Evolutionary conservation across 371 early-diverging fungal species (phyloP).

Genomic region (Syncephalastrum racemosum): DNA sequence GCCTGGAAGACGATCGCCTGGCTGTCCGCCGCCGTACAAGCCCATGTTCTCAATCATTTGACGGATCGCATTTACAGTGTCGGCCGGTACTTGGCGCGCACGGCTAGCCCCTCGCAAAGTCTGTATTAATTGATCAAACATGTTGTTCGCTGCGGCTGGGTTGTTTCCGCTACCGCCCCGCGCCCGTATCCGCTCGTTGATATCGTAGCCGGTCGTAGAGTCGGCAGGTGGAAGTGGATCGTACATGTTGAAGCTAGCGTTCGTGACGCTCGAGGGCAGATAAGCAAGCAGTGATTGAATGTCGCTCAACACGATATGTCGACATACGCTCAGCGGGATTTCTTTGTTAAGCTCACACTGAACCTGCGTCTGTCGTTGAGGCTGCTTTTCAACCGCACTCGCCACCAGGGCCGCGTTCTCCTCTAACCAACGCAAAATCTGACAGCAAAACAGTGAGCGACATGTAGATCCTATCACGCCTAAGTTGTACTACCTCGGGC

Average conservation of each 20-base stretch:
- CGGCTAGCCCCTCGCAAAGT: conserved; percentile 17
- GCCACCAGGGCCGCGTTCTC: conserved; percentile 20
- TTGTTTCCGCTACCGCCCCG: conserved; percentile 8
- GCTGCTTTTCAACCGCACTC: conserved; percentile 7
- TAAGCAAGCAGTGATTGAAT: conserved; percentile 54
- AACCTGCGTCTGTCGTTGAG: conserved; percentile 17
- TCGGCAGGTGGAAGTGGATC: conserved; percentile 78
- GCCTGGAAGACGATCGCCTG: conserved; percentile 31
- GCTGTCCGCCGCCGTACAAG: conserved; percentile 19
- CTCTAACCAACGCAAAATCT: conserved; percentile 54
- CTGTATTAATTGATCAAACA: conserved; percentile 17
- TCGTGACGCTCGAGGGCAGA: conserved; percentile 55
- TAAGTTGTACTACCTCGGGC: conserved; percentile 46
- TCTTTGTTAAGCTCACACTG: conserved; percentile 18
- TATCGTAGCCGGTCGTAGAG: conserved; percentile 51
- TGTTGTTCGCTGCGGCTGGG: conserved; percentile 13
- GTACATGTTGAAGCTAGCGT: conserved; percentile 61
- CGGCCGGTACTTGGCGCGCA: conserved; percentile 10
- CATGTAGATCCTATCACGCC: no score
- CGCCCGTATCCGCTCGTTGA: conserved; percentile 26
- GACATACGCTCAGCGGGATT: conserved; percentile 63
- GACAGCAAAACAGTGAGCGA: background rate
- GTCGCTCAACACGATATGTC: conserved; percentile 75
- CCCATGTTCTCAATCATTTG: conserved; percentile 29
- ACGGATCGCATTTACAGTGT: conserved; percentile 24